Conservation (phyloP, 441 rosid genomes). For the Theobroma grandiflorum region DNA sequence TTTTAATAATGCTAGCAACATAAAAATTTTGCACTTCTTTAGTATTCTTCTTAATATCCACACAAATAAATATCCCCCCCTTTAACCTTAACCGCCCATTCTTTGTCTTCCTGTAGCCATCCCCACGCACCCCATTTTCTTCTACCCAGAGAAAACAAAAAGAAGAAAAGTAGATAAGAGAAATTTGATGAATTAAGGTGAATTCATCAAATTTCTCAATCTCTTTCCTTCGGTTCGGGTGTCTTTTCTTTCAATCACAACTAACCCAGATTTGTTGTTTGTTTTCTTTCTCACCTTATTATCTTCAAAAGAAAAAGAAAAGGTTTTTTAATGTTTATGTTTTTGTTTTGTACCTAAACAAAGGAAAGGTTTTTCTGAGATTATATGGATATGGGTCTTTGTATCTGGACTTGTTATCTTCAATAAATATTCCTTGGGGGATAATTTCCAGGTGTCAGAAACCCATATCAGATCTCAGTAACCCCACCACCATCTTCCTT, state of each 20-base stretch:
- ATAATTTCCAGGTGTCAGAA: slow-evolving; percentile 40
- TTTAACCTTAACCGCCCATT: not conserved
- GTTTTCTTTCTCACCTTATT: slow-evolving; percentile 24
- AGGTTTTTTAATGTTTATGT: not conserved
- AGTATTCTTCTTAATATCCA: not conserved
- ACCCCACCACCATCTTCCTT: slow-evolving; percentile 31
- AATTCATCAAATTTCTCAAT: slow-evolving; percentile 18
- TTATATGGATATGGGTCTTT: slow-evolving; percentile 47
- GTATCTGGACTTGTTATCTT: slow-evolving; percentile 43
- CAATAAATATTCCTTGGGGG: not conserved
- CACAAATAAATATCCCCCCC: not conserved
- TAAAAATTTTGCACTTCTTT: not conserved
- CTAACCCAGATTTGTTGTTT: slow-evolving; percentile 50
- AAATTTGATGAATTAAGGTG: not conserved
- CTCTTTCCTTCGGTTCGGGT: not conserved
- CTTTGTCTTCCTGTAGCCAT: not conserved
- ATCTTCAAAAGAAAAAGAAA: slow-evolving; percentile 18
- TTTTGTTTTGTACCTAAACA: not conserved
- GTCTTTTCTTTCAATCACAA: slow-evolving; percentile 29
- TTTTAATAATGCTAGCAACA: not conserved
- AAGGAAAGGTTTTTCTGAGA: slow-evolving; percentile 14
- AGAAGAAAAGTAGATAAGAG: not conserved
- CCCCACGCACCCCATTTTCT: not conserved
- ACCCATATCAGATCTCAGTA: slow-evolving; percentile 39
- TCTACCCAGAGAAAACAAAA: not conserved